Evolutionary conservation across 139 green algal species (phyloP), one percentile per base, ranked within the genome.

Genomic region (Micromonas pusilla): DNA sequence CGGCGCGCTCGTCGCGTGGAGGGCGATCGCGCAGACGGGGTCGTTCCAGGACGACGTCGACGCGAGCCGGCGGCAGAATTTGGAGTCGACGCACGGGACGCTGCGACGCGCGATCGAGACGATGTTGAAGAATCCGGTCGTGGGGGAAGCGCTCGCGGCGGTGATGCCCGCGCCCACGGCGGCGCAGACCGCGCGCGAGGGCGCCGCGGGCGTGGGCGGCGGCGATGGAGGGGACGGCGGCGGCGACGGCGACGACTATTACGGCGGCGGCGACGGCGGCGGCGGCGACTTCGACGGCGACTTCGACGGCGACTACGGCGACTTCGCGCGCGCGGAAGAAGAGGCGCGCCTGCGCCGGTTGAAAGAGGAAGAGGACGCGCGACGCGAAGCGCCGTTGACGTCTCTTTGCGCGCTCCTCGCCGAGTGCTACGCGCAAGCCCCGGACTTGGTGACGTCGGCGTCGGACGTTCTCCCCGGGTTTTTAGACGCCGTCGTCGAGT

Each of bases 21-120:
- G 19, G 0, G 23, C 25, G 21, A 63, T 75, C 19, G 20, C 62
- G 38, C 21, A 62, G 36, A 75, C 68, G 23, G 36, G 68, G 19
- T 34, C 37, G 33, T 75, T 75, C 30, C 68, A 75, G 53, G 68
- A 75, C 68, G 68, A 75, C 23, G 34, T 21, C 4, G 37, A 36
- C 37, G 68, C 19, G 1, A n/a, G 20, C 37, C 37, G 68, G 26
- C 28, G 23, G 3, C 23, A 62, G 0, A 38, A 75, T 32, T 26
- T 75, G 21, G 20, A 63, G 23, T 19, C 62, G 1, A 36, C 62
- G 20, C 21, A 75, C 33, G 37, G 34, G 2, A 32, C 62, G 45
- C 9, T 57, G 9, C 45, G 45, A 9, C 9, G 45, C 9, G 45
- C 45, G 9, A 57, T 57, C 45, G 45, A 9, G 45, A 9, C 9